These are phyloP conservation scores for Neoascochyta sp. DNA, from an alignment of 2,329 filamentous ascomycete species.

Conservation along the genomic window DNA sequence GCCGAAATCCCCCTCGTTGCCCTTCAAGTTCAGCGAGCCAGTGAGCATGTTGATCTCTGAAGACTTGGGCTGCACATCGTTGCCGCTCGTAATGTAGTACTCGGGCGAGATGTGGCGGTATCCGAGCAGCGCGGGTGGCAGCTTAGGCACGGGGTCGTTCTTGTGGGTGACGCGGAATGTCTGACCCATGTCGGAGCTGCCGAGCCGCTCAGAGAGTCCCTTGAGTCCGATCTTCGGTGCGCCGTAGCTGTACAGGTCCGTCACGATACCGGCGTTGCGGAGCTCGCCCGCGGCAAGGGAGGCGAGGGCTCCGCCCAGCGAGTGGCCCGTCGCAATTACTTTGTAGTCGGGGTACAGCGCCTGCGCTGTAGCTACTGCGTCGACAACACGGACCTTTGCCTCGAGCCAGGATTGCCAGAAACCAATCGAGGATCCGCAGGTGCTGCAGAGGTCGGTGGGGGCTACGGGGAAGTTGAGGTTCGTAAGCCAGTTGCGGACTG, in stretches of 20 bases:
- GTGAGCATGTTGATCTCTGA: constrained; percentile 20
- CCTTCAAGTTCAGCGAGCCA: constrained; percentile 19
- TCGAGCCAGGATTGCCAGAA: constrained; percentile 60
- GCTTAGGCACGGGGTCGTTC: constrained; percentile 63
- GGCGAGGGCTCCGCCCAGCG: constrained; percentile 63
- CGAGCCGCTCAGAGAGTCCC: constrained; percentile 54
- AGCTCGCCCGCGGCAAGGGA: constrained; percentile 58
- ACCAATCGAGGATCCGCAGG: constrained; percentile 55
- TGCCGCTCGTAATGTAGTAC: constrained; percentile 49
- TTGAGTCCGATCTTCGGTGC: constrained; percentile 62
- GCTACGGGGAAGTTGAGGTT: constrained; percentile 48
- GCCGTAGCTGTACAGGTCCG: constrained; percentile 64
- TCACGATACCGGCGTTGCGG: constrained; percentile 45
- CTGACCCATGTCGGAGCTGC: constrained; percentile 48
- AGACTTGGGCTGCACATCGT: constrained; percentile 14
- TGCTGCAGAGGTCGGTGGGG: constrained; percentile 42
- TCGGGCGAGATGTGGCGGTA: constrained; percentile 68
- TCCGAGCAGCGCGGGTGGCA: constrained; percentile 59
- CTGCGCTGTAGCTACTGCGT: constrained; percentile 45
- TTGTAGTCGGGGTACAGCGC: constrained; percentile 50
- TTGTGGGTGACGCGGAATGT: constrained; percentile 65
- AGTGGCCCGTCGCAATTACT: constrained; percentile 63
- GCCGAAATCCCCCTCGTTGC: constrained; percentile 30
- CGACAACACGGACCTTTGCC: constrained; percentile 43
- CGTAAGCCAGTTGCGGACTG: constrained; percentile 60